These are phyloP conservation scores for Condylostoma magnum DNA, from an alignment of 169 alveolate genomes.

Conservation along the genomic window DNA sequence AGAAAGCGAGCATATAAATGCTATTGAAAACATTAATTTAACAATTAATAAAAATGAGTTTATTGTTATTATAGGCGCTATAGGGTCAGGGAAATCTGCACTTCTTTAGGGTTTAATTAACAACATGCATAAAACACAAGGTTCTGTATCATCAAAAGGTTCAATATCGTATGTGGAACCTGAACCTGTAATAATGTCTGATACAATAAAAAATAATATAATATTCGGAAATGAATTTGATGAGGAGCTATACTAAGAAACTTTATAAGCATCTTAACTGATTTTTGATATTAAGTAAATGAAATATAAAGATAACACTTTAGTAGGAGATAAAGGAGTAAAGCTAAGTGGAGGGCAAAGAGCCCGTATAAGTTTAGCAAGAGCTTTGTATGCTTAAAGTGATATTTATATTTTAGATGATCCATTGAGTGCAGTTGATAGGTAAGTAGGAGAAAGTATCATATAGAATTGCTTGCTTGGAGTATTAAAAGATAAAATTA, in stretches of 20 bases:
- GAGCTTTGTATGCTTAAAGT: constrained; percentile 80
- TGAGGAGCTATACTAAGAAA: constrained; percentile 46
- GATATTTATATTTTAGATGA: constrained; percentile 85
- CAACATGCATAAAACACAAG: constrained; percentile 24
- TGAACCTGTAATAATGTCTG: constrained; percentile 83
- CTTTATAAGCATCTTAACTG: constrained; percentile 62
- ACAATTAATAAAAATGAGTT: constrained; percentile 56
- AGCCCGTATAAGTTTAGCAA: constrained; percentile 83
- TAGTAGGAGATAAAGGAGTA: constrained; percentile 87
- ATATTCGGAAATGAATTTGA: constrained; percentile 80
- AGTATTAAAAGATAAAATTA: constrained; percentile 59
- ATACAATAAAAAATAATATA: constrained; percentile 83
- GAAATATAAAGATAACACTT: constrained; percentile 79
- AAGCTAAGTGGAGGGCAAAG: constrained; percentile 89
- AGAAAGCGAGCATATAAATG: too few species aligned
- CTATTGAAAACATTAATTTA: not conserved
- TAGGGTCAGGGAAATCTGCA: constrained; percentile 66
- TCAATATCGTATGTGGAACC: constrained; percentile 59
- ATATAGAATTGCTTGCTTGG: constrained; percentile 63
- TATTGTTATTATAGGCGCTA: constrained; percentile 50
- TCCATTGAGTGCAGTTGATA: constrained; percentile 82
- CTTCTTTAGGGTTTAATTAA: constrained; percentile 36
- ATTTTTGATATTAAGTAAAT: constrained; percentile 70
- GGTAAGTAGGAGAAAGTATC: constrained; percentile 67
- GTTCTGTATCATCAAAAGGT: constrained; percentile 21